phyloP scores from a whole-genome alignment of 441 rosid genomes.

The Biscutella auriculata region DNA sequence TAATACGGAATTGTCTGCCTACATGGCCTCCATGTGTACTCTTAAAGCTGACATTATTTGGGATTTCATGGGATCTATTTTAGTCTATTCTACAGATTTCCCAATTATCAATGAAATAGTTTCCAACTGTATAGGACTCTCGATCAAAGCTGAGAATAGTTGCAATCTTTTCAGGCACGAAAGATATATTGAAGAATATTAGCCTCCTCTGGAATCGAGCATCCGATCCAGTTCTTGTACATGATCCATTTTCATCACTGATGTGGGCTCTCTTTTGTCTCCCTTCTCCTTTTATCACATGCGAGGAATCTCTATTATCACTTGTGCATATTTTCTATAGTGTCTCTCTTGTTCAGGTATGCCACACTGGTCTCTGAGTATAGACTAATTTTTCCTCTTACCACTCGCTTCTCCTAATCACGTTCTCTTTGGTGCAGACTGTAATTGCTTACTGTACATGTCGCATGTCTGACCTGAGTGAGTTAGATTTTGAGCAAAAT shows the following conservation, averaged over 20 bases:
- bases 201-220: conserved; percentile 75
- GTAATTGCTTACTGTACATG: conserved; percentile 40
- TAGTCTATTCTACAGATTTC: neutral
- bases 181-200: conserved; percentile 34
- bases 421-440: conserved; percentile 49
- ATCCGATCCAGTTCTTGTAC: conserved; percentile 76
- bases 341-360: conserved; percentile 79
- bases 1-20: neutral
- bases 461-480: conserved; percentile 23
- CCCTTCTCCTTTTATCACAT: conserved; percentile 71
- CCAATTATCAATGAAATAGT: neutral
- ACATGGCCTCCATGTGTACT: neutral
- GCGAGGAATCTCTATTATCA: conserved; percentile 68
- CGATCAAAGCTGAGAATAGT: neutral
- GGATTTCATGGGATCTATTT: neutral
- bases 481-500: conserved; percentile 27
- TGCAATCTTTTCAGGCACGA: conserved; percentile 37
- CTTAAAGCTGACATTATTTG: neutral
- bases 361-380: conserved; percentile 12
- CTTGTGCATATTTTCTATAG: conserved; percentile 79
- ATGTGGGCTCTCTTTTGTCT: conserved; percentile 98
- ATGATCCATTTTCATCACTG: conserved; percentile 93
- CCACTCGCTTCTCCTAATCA: conserved; percentile 14
- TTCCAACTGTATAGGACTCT: conserved; percentile 4
- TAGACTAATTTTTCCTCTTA: neutral